phyloP scores from a whole-genome alignment of 345 rosid species.

The Aquilaria sinensis region DNA sequence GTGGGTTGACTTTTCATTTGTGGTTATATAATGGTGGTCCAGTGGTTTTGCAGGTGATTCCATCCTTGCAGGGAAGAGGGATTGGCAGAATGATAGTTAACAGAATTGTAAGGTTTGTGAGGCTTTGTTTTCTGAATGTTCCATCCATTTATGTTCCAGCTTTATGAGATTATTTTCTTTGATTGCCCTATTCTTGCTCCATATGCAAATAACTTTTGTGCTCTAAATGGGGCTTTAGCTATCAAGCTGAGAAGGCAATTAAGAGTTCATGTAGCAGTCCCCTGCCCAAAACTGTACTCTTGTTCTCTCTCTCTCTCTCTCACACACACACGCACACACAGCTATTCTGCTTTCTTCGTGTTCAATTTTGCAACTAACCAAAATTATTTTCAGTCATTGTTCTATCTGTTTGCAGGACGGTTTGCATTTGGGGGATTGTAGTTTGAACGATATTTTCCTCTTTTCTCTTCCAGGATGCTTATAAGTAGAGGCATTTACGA shows the following conservation, averaged over 20 bases:
- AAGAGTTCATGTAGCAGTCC: too few relatives aligned
- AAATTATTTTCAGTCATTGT: neutral
- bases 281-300: too few relatives aligned
- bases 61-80: conserved; percentile 66
- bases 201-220: too few relatives aligned
- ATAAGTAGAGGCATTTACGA: conserved; percentile 65
- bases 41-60: conserved; percentile 62
- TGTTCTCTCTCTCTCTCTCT: too few relatives aligned
- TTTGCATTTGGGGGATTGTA: neutral
- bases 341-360: too few relatives aligned
- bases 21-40: conserved; percentile 32
- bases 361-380: too few relatives aligned
- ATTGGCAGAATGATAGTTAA: conserved; percentile 70
- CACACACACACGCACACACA: too few relatives aligned
- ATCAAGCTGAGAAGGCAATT: too few relatives aligned
- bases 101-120: conserved; percentile 60
- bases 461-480: conserved; percentile 44
- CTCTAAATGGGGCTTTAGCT: too few relatives aligned
- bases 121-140: neutral
- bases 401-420: neutral
- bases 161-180: neutral
- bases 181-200: too few relatives aligned
- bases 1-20: neutral
- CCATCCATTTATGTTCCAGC: neutral
- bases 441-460: neutral